Percentiles rank a stretch among this genome's conserved stretches.
These are phyloP conservation scores for Veloporphyrellus conicus DNA, from an alignment of 1,284 basidiomycete genomes.

Conservation along the genomic window DNA sequence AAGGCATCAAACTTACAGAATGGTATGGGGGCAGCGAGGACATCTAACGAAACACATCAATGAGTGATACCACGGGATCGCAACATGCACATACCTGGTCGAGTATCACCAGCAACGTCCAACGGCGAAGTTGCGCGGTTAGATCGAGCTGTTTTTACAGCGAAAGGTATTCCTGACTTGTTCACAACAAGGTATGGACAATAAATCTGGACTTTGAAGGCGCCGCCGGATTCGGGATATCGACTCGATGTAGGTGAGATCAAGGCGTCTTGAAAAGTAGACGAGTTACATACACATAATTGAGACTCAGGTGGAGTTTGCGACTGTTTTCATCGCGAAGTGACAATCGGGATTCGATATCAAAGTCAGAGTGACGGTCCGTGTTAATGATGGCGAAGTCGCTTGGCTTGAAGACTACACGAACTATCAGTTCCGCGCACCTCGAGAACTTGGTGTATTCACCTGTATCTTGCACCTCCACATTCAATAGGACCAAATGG, in stretches of 20 bases:
- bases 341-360: conserved; percentile 70
- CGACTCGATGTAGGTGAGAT: conserved; percentile 43
- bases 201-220: conserved; percentile 97
- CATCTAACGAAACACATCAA: conserved; percentile 39
- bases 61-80: conserved; percentile 1
- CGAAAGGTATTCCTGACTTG: conserved; percentile 87
- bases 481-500: conserved; percentile 91
- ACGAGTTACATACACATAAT: conserved; percentile 72
- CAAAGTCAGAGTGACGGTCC: conserved; percentile 88
- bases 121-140: conserved; percentile 69
- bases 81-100: conserved; percentile 42
- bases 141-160: conserved; percentile 65
- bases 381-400: conserved; percentile 98
- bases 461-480: conserved; percentile 89
- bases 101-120: conserved; percentile 81
- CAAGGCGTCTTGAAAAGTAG: neutral
- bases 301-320: conserved; percentile 79
- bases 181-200: conserved; percentile 91
- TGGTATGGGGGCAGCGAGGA: conserved; percentile 58
- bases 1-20: conserved; percentile 58
- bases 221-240: conserved; percentile 91
- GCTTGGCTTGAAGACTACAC: conserved; percentile 85
- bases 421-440: conserved; percentile 3
- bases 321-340: conserved; percentile 75
- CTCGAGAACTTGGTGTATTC: conserved; percentile 17